Evolutionary conservation across 345 rosid genomes (phyloP).

Genomic region (Boechera retrofracta): DNA sequence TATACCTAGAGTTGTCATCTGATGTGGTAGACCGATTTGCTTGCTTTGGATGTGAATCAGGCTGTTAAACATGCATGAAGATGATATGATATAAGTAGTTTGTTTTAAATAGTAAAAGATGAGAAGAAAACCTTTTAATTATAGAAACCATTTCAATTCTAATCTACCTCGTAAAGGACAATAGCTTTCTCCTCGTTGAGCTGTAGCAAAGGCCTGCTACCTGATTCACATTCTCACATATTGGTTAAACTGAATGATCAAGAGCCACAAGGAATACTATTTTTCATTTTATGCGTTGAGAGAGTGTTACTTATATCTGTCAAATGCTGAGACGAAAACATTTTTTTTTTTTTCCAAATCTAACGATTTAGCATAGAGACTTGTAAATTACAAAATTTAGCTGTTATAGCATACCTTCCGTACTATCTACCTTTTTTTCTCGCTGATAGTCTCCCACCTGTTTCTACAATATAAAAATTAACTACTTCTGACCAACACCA

Average conservation of each 20-base stretch:
- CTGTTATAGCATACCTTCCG: slow-evolving; percentile 60
- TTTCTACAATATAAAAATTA: slow-evolving; percentile 23
- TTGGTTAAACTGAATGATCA: slow-evolving; percentile 27
- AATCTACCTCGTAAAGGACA: slow-evolving; percentile 76
- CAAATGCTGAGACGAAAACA: neutral
- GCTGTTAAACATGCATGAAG: slow-evolving; percentile 59
- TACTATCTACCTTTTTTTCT: slow-evolving; percentile 54
- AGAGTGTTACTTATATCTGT: neutral
- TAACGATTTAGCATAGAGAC: slow-evolving; percentile 19
- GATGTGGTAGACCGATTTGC: slow-evolving; percentile 55
- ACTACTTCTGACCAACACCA: slow-evolving; percentile 19
- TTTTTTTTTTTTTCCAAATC: neutral
- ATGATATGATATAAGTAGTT: slow-evolving; percentile 24
- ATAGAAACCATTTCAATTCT: slow-evolving; percentile 13
- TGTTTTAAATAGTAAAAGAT: neutral
- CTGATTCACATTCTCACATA: slow-evolving; percentile 51
- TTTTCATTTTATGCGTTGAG: neutral
- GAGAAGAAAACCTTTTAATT: neutral
- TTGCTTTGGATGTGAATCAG: slow-evolving; percentile 62
- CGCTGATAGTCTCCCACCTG: slow-evolving; percentile 62
- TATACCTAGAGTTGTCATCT: slow-evolving; percentile 80
- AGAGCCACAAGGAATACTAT: slow-evolving; percentile 9
- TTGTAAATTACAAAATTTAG: slow-evolving; percentile 16
- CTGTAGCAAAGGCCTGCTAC: slow-evolving; percentile 52
- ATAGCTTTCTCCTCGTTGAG: slow-evolving; percentile 83